A percentile compares a stretch with the other conserved stretches of the same genome.
Evolutionary conservation across 805 yeast genomes (phyloP).

Genomic region (Metschnikowia lachancei): DNA sequence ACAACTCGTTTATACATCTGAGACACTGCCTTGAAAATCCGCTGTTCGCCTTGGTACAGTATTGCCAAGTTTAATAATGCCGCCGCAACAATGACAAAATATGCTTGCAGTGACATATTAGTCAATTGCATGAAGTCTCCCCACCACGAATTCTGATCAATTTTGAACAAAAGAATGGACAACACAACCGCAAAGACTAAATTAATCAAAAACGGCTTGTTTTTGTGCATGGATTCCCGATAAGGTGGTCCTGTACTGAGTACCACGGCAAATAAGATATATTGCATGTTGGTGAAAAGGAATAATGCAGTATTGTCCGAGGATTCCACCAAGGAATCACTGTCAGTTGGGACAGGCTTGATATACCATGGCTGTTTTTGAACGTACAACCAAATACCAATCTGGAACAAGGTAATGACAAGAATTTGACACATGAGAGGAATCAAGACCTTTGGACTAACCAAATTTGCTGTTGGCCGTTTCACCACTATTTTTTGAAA

Average conservation of each 20-base stretch:
- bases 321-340: slow-evolving; percentile 67
- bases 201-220: slow-evolving; percentile 68
- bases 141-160: slow-evolving; percentile 49
- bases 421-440: slow-evolving; percentile 81
- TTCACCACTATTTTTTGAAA: slow-evolving; percentile 56
- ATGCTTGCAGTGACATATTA: slow-evolving; percentile 49
- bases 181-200: slow-evolving; percentile 47
- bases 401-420: slow-evolving; percentile 62
- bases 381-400: slow-evolving; percentile 60
- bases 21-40: slow-evolving; percentile 43
- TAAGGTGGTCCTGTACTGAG: slow-evolving; percentile 93
- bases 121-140: slow-evolving; percentile 80
- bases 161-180: slow-evolving; percentile 54
- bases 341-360: slow-evolving; percentile 76
- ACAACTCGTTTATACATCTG: slow-evolving; percentile 35
- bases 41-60: slow-evolving; percentile 46
- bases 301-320: slow-evolving; percentile 89
- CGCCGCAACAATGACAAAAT: slow-evolving; percentile 45
- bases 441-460: slow-evolving; percentile 80
- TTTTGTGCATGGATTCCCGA: slow-evolving; percentile 68
- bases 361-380: slow-evolving; percentile 70
- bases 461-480: slow-evolving; percentile 91
- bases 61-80: slow-evolving; percentile 50
- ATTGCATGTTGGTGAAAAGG: slow-evolving; percentile 80
- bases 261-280: slow-evolving; percentile 78